Evolutionary conservation across 1,139 yeast species (phyloP).

Genomic region (Meyerozyma athensensis): DNA sequence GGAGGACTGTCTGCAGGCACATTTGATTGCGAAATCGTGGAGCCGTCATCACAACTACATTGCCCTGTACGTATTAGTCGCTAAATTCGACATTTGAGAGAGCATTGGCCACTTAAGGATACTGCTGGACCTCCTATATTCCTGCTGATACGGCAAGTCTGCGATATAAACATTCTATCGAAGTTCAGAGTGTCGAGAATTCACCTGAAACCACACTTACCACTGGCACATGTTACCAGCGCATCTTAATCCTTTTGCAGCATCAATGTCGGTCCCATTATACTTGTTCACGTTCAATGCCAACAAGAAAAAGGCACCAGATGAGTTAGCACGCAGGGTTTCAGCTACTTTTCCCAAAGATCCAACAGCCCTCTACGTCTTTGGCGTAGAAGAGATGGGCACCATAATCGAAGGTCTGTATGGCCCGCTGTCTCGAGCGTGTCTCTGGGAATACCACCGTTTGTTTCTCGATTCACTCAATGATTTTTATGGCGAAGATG

Average conservation of each 20-base stretch:
- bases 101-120: no score
- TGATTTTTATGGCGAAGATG: constrained; percentile 23
- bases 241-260: background rate
- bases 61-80: no score
- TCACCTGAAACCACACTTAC: no score
- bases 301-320: constrained; percentile 25
- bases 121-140: no score
- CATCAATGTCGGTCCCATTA: constrained; percentile 12
- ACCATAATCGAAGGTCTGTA: constrained; percentile 61
- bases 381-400: constrained; percentile 76
- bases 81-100: no score
- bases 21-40: background rate
- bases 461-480: constrained; percentile 38
- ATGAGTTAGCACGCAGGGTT: constrained; percentile 22
- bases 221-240: no score
- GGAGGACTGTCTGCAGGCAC: background rate
- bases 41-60: no score
- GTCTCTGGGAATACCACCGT: constrained; percentile 38
- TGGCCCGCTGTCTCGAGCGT: constrained; percentile 28
- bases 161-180: no score
- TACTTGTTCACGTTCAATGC: constrained; percentile 39
- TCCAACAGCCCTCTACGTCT: constrained; percentile 47
- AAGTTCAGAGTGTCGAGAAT: no score
- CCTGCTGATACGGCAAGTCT: no score
- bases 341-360: constrained; percentile 26